phyloP scores from a whole-genome alignment of 768 basidiomycete species.

The Butyriboletus loyo region DNA sequence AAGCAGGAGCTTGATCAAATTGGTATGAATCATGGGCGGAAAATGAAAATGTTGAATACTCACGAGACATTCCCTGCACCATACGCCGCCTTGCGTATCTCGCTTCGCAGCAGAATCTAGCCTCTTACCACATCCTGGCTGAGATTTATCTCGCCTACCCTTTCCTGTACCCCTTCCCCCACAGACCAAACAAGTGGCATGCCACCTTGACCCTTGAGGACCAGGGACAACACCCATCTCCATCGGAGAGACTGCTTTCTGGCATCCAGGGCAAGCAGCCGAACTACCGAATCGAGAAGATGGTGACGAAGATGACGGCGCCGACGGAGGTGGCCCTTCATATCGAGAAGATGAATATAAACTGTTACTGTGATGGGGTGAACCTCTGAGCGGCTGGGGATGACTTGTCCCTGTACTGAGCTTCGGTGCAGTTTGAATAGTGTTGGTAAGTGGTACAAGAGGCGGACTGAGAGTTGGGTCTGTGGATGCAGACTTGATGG shows the following conservation, averaged over 20 bases:
- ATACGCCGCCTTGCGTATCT: conserved; percentile 65
- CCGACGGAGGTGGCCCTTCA: conserved; percentile 21
- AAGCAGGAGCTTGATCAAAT: conserved; percentile 49
- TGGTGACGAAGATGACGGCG: conserved; percentile 13
- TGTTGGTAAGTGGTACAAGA: conserved; percentile 19
- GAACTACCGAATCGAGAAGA: conserved; percentile 36
- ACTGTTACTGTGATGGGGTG: conserved; percentile 10
- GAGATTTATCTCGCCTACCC: conserved; percentile 50
- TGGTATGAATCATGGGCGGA: conserved; percentile 4
- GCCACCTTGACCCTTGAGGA: conserved; percentile 81
- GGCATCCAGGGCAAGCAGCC: conserved; percentile 72
- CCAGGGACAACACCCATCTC: conserved; percentile 84
- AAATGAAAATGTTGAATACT: conserved; percentile 24
- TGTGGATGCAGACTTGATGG: conserved; percentile 9
- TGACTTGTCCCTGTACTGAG: background rate
- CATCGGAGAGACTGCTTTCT: conserved; percentile 73
- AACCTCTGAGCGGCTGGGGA: conserved; percentile 11
- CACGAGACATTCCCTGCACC: conserved; percentile 85
- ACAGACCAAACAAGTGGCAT: conserved; percentile 72
- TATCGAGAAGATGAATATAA: conserved; percentile 31
- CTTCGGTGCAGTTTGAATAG: conserved; percentile 10
- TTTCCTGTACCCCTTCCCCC: conserved; percentile 57
- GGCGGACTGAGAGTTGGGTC: conserved; percentile 17
- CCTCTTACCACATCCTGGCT: conserved; percentile 79
- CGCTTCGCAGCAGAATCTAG: conserved; percentile 80